A percentile compares a stretch with the other conserved stretches of the same genome.
Evolutionary conservation across 371 early-diverging fungal genomes (phyloP).

Genomic region (Mortierella sp.): DNA sequence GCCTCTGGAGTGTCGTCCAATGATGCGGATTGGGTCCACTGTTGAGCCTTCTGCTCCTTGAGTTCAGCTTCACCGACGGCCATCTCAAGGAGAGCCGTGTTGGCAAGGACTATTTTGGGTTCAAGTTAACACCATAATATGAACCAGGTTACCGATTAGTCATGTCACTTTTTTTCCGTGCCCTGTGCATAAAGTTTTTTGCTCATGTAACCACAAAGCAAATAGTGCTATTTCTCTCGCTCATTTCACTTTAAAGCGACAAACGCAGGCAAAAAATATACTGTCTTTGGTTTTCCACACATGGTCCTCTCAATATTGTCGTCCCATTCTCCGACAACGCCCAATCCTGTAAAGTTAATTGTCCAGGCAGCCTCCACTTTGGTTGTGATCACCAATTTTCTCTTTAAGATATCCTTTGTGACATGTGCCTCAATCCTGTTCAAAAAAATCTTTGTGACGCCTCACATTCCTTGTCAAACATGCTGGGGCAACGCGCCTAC

Average conservation of each 20-base stretch:
- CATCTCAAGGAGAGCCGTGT: constrained; percentile 42
- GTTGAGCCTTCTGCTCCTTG: constrained; percentile 21
- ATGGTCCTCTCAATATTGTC: neutral
- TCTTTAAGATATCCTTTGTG: neutral
- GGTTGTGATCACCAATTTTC: neutral
- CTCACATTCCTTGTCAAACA: too few relatives aligned
- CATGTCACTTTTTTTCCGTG: constrained; percentile 28
- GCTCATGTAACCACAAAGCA: constrained; percentile 11
- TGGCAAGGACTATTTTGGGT: constrained; percentile 30
- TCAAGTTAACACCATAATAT: neutral
- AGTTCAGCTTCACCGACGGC: constrained; percentile 41
- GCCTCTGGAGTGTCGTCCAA: constrained; percentile 38
- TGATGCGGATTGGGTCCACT: constrained; percentile 24
- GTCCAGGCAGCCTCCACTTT: neutral
- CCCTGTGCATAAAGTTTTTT: neutral
- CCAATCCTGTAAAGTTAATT: neutral
- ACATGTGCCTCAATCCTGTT: too few relatives aligned
- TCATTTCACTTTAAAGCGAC: constrained; percentile 29
- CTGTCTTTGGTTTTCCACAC: neutral
- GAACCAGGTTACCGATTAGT: neutral
- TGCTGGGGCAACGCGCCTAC: neutral
- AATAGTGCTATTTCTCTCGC: neutral
- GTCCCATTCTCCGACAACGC: neutral
- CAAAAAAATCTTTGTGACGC: too few relatives aligned
- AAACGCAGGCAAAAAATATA: neutral